These are phyloP conservation scores for Phycomyces blakesleeanus DNA, from an alignment of 192 early-diverging fungal species.

Conservation along the genomic window DNA sequence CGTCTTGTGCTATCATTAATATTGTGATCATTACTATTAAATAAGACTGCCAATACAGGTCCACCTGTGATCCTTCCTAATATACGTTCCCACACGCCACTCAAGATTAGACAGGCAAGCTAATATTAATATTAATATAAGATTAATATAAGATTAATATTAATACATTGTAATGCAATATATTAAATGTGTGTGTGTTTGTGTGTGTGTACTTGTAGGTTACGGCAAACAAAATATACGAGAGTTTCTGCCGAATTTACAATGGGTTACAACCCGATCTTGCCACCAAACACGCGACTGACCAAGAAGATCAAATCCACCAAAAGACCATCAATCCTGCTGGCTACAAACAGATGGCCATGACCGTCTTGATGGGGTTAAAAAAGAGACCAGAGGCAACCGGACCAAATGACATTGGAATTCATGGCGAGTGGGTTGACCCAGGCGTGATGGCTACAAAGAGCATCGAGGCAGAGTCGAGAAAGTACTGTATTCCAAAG, in stretches of 20 bases:
- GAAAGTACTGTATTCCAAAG: constrained; percentile 17
- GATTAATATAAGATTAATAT: no score
- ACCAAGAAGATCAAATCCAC: constrained; percentile 43
- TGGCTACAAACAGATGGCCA: constrained; percentile 46
- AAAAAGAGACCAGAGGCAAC: constrained; percentile 52
- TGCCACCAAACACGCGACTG: constrained; percentile 50
- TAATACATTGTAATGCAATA: no score
- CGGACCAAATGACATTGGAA: constrained; percentile 49
- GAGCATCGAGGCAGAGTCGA: not conserved
- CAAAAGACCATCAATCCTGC: constrained; percentile 36
- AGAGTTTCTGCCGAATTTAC: constrained; percentile 61
- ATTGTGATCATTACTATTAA: no score
- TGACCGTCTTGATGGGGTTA: constrained; percentile 44
- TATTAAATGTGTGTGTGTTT: no score
- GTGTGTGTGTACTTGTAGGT: constrained; percentile 5
- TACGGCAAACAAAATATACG: constrained; percentile 39
- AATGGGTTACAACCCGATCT: constrained; percentile 26
- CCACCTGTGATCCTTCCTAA: constrained; percentile 43
- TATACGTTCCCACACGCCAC: constrained; percentile 34
- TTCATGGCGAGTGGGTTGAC: constrained; percentile 57
- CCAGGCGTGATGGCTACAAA: not conserved
- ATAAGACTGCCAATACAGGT: constrained; percentile 20
- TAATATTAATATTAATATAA: not conserved
- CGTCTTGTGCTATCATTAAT: no score
- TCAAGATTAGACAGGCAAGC: constrained; percentile 39